Evolutionary conservation across 148 eudicot genomes (phyloP).

Genomic region (Vaccinium darrowii): DNA sequence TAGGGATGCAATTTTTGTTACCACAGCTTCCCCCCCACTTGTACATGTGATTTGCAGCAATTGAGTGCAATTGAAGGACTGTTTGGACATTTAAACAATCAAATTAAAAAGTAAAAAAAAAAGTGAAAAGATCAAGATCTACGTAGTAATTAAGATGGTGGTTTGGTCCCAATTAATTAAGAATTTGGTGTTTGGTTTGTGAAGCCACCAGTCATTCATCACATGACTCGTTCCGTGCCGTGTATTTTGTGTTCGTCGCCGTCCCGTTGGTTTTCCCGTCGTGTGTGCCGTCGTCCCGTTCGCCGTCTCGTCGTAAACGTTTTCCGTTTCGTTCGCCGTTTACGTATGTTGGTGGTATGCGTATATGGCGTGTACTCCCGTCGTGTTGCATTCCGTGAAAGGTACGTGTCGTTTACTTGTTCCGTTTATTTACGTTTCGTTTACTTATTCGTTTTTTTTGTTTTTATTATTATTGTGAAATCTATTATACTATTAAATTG

Average conservation of each 20-base stretch:
- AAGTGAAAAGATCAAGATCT: background rate
- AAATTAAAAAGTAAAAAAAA: background rate
- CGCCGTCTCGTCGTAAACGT: background rate
- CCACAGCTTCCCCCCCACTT: background rate
- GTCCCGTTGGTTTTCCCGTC: background rate
- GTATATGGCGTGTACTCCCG: background rate
- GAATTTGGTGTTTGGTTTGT: conserved; percentile 14
- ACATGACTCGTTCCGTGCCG: conserved; percentile 5
- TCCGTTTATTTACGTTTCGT: background rate
- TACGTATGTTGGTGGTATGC: background rate
- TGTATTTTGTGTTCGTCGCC: background rate
- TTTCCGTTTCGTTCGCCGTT: background rate
- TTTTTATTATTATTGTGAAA: background rate
- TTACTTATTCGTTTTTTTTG: background rate
- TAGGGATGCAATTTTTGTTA: background rate
- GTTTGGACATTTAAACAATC: conserved; percentile 10
- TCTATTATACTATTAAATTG: background rate
- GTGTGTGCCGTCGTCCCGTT: background rate
- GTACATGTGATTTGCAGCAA: conserved; percentile 23
- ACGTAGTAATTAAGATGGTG: background rate
- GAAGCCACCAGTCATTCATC: background rate
- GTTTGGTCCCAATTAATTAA: background rate
- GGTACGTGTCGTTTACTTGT: background rate
- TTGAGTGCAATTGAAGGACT: conserved; percentile 23
- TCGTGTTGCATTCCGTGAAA: conserved; percentile 3